Evolutionary conservation across 805 yeast genomes (phyloP).

Genomic region (Schwanniomyces vanrijiae): DNA sequence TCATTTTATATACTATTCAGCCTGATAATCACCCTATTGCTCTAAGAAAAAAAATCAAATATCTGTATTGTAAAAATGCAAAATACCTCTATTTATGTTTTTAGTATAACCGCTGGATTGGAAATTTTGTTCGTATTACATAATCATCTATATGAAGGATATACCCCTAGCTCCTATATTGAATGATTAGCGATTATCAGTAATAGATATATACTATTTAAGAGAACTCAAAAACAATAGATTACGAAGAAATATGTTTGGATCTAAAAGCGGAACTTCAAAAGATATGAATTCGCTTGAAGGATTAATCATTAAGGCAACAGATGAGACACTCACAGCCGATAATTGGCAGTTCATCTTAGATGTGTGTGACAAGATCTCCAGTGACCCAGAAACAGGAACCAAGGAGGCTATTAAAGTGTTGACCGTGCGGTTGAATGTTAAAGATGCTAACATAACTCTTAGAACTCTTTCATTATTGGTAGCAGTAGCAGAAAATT

Average conservation of each 20-base stretch:
- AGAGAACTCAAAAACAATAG: neutral
- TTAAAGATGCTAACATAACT: slow-evolving; percentile 41
- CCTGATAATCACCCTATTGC: neutral
- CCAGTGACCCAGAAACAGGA: slow-evolving; percentile 35
- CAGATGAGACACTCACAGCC: slow-evolving; percentile 39
- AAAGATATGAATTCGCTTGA: slow-evolving; percentile 10
- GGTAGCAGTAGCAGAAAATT: slow-evolving; percentile 42
- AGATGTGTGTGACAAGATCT: slow-evolving; percentile 41
- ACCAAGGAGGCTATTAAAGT: slow-evolving; percentile 31
- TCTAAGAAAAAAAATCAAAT: too few species aligned
- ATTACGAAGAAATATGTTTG: slow-evolving; percentile 3
- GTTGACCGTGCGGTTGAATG: slow-evolving; percentile 22
- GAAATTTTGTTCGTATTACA: too few species aligned
- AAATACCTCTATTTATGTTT: neutral
- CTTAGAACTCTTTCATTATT: slow-evolving; percentile 37
- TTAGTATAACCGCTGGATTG: too few species aligned
- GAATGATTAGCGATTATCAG: neutral
- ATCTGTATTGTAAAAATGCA: neutral
- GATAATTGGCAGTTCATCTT: slow-evolving; percentile 47
- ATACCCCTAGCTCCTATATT: neutral
- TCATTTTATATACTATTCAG: neutral
- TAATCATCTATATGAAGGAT: neutral
- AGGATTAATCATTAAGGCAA: slow-evolving; percentile 32
- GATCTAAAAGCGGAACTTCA: neutral
- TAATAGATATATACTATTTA: neutral